phyloP scores from a whole-genome alignment of 768 basidiomycete genomes.

The Strobilomyces echinocephalus region DNA sequence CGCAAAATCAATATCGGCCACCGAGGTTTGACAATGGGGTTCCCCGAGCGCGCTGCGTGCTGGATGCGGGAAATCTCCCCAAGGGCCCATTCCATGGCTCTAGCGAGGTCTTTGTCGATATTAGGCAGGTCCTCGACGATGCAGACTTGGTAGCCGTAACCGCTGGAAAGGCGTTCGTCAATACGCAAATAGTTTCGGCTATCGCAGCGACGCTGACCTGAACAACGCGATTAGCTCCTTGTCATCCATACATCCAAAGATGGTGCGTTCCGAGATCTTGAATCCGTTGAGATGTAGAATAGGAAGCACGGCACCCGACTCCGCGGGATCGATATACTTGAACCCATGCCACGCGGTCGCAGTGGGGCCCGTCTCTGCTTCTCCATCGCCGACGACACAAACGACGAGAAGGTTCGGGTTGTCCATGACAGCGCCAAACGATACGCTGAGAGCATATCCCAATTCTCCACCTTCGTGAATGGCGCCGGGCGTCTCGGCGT shows the following conservation, averaged over 20 bases:
- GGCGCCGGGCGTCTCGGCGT: slow-evolving; percentile 81
- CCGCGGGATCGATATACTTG: slow-evolving; percentile 89
- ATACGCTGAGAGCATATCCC: slow-evolving; percentile 81
- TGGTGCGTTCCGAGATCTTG: slow-evolving; percentile 88
- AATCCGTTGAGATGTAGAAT: slow-evolving; percentile 86
- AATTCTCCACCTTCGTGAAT: slow-evolving; percentile 93
- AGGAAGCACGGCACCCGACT: slow-evolving; percentile 88
- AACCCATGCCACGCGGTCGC: slow-evolving; percentile 78
- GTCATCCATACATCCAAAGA: slow-evolving; percentile 88
- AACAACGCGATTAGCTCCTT: slow-evolving; percentile 74
- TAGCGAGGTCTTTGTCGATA: slow-evolving; percentile 77
- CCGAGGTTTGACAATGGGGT: slow-evolving; percentile 80
- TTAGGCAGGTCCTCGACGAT: slow-evolving; percentile 65
- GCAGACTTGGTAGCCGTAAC: slow-evolving; percentile 86
- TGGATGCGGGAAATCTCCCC: slow-evolving; percentile 75
- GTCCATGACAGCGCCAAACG: slow-evolving; percentile 90
- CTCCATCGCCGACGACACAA: slow-evolving; percentile 85
- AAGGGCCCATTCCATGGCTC: slow-evolving; percentile 77
- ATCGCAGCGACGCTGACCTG: slow-evolving; percentile 38
- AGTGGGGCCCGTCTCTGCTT: slow-evolving; percentile 78
- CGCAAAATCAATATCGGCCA: slow-evolving; percentile 87
- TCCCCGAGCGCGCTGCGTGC: slow-evolving; percentile 66
- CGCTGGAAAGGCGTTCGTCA: slow-evolving; percentile 34
- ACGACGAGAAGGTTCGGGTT: slow-evolving; percentile 78
- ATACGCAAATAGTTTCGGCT: not conserved